phyloP scores from a whole-genome alignment of 495 filamentous ascomycete genomes.

The Penicillium lividum region DNA sequence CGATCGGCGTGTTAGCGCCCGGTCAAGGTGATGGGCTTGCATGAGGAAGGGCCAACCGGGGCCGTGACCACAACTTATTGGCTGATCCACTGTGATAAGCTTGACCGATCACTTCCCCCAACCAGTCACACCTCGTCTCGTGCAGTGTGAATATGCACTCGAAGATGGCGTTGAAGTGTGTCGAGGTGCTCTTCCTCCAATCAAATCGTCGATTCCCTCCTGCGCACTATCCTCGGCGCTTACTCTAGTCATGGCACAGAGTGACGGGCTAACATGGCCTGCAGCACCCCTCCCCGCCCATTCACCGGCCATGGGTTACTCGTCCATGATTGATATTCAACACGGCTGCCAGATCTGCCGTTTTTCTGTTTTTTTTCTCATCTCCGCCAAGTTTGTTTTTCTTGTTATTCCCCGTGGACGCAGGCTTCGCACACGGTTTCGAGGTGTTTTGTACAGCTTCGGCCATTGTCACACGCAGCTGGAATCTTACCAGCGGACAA shows the following conservation, averaged over 20 bases:
- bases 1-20: constrained; percentile 40
- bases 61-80: constrained; percentile 18
- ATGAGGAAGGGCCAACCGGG: constrained; percentile 23
- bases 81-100: constrained; percentile 43
- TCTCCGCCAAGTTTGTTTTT: constrained; percentile 17
- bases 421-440: constrained; percentile 37
- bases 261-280: constrained; percentile 28
- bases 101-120: constrained; percentile 29
- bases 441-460: constrained; percentile 26
- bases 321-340: constrained; percentile 41
- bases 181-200: constrained; percentile 24
- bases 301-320: constrained; percentile 8
- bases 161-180: constrained; percentile 5
- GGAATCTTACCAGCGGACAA: constrained; percentile 16
- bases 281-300: constrained; percentile 25
- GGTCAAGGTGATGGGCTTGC: constrained; percentile 40
- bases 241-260: constrained; percentile 25
- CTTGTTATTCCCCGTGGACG: constrained; percentile 34
- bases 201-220: constrained; percentile 23
- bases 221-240: constrained; percentile 35
- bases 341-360: constrained; percentile 22
- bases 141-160: constrained; percentile 24
- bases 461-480: constrained; percentile 23
- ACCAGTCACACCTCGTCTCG: constrained; percentile 31
- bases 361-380: constrained; percentile 19